phyloP scores from a whole-genome alignment of 768 basidiomycete species.

The Arthromyces matolae region DNA sequence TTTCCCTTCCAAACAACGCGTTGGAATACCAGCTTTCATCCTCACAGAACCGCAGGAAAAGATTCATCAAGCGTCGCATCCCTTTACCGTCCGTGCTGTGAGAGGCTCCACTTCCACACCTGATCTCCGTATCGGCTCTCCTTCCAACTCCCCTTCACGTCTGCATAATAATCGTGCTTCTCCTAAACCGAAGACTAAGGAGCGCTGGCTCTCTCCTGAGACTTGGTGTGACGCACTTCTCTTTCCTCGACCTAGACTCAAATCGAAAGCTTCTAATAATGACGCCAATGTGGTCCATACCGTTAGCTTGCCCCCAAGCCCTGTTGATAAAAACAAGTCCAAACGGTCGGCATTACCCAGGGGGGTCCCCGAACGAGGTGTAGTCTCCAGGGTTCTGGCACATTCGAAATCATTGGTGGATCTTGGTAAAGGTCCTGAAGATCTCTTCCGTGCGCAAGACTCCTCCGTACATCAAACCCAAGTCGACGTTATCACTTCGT shows the following conservation, averaged over 20 bases:
- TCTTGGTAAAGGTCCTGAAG: slow-evolving; percentile 14
- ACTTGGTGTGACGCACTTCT: slow-evolving; percentile 81
- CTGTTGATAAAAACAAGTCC: slow-evolving; percentile 25
- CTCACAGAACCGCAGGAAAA: slow-evolving; percentile 27
- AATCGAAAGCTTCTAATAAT: slow-evolving; percentile 37
- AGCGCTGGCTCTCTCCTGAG: slow-evolving; percentile 70
- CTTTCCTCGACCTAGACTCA: slow-evolving; percentile 72
- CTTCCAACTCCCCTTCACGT: slow-evolving; percentile 1
- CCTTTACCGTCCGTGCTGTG: no score
- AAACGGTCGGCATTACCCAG: not conserved
- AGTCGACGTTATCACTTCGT: no score
- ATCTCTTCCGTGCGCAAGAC: no score
- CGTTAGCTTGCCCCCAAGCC: slow-evolving; percentile 49
- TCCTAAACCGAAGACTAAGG: slow-evolving; percentile 38
- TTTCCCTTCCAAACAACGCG: slow-evolving; percentile 5
- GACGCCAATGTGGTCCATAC: slow-evolving; percentile 26
- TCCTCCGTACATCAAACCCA: no score
- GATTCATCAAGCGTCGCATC: no score
- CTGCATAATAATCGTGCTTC: slow-evolving; percentile 4
- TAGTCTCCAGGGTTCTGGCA: slow-evolving; percentile 44
- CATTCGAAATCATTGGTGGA: slow-evolving; percentile 47
- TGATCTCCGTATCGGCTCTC: slow-evolving; percentile 39
- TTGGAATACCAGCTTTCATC: slow-evolving; percentile 24
- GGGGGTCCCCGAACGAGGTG: slow-evolving; percentile 23
- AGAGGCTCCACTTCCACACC: slow-evolving; percentile 65